Evolutionary conservation across 2,329 filamentous ascomycete species (phyloP).

Genomic region (Nannizzia gypsea): DNA sequence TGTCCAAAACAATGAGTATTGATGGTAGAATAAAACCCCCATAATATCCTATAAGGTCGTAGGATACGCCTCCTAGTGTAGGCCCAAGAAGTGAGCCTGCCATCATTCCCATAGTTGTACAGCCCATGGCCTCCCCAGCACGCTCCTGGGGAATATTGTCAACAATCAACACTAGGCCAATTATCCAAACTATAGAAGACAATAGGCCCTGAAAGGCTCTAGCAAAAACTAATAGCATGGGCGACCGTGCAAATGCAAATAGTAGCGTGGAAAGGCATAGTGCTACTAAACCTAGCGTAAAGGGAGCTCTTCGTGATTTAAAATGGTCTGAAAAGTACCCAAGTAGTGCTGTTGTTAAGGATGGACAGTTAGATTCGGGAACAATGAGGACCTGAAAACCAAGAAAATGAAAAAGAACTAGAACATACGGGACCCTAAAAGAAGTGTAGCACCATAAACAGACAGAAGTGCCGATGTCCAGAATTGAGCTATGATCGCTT

Average conservation of each 20-base stretch:
- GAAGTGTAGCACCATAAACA: constrained; percentile 57
- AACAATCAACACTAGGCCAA: constrained; percentile 46
- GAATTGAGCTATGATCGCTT: neutral
- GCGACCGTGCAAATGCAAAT: constrained; percentile 40
- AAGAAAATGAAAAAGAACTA: too few species aligned
- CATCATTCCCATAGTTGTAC: constrained; percentile 45
- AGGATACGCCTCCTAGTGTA: constrained; percentile 48
- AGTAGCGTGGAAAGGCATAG: constrained; percentile 45
- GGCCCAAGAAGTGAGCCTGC: constrained; percentile 47
- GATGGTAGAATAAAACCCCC: constrained; percentile 49
- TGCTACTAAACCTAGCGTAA: constrained; percentile 44
- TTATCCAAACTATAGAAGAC: constrained; percentile 48
- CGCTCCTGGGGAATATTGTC: constrained; percentile 48
- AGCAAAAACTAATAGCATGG: constrained; percentile 40
- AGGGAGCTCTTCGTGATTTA: constrained; percentile 44
- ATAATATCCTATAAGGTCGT: constrained; percentile 45
- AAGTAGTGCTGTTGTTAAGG: constrained; percentile 12
- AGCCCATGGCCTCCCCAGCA: constrained; percentile 51
- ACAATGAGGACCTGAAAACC: too few species aligned
- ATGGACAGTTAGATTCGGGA: neutral
- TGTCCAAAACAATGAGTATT: constrained; percentile 45
- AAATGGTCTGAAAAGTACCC: constrained; percentile 46
- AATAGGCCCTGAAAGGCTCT: constrained; percentile 47
- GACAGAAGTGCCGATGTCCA: constrained; percentile 55
- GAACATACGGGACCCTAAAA: constrained; percentile 43